Evolutionary conservation across 495 filamentous ascomycete species (phyloP).

Genomic region (Clohesyomyces aquaticus): DNA sequence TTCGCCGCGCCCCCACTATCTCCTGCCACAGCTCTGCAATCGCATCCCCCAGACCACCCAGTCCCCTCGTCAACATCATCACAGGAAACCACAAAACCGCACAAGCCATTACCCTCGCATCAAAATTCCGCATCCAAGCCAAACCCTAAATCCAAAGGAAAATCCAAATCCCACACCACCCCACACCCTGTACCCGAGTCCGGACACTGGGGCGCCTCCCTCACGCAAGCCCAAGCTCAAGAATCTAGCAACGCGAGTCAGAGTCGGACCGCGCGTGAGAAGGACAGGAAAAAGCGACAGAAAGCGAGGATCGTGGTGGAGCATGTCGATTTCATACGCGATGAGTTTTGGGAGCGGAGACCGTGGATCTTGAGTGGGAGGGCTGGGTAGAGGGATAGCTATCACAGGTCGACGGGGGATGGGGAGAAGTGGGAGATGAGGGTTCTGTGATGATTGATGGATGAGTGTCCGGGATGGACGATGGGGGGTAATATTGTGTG

Average conservation of each 20-base stretch:
- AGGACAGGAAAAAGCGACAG: slow-evolving; percentile 70
- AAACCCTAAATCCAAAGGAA: background rate
- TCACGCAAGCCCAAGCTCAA: no score
- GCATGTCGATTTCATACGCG: slow-evolving; percentile 89
- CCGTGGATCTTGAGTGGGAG: slow-evolving; percentile 85
- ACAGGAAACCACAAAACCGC: background rate
- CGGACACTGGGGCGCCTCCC: background rate
- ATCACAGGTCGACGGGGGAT: background rate
- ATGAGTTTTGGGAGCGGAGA: slow-evolving; percentile 86
- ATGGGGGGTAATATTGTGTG: background rate
- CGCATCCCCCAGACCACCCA: no score
- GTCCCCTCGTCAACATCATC: no score
- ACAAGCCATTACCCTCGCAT: no score
- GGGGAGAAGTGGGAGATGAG: slow-evolving; percentile 1
- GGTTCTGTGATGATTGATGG: background rate
- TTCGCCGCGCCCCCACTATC: background rate
- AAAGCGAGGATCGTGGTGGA: slow-evolving; percentile 79
- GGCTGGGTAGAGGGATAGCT: slow-evolving; percentile 55
- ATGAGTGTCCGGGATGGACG: background rate
- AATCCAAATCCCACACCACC: background rate
- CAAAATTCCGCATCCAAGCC: background rate
- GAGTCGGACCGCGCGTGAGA: slow-evolving; percentile 78
- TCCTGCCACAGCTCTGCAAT: background rate
- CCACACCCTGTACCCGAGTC: background rate
- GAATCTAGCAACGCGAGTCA: no score